These are phyloP conservation scores for Aspergillus sp. DNA, from an alignment of 2,329 filamentous ascomycete species.

Conservation along the genomic window DNA sequence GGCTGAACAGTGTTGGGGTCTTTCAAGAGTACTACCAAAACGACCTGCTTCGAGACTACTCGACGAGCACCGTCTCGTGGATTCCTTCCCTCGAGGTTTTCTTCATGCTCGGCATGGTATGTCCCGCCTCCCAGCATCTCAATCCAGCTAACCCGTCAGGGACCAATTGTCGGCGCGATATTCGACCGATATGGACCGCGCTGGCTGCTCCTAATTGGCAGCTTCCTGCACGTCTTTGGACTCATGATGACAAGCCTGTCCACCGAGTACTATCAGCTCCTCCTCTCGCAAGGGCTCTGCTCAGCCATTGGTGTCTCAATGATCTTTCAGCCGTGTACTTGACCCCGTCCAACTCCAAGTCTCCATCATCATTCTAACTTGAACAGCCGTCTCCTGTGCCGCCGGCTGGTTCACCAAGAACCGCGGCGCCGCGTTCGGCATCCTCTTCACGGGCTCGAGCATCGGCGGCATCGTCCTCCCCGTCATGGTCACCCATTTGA, in stretches of 20 bases:
- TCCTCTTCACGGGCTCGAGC: slow-evolving; percentile 57
- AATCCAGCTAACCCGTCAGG: neutral
- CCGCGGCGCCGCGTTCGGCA: slow-evolving; percentile 58
- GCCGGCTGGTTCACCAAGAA: slow-evolving; percentile 56
- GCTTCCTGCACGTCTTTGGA: slow-evolving; percentile 60
- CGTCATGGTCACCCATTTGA: slow-evolving; percentile 60
- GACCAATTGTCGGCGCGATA: slow-evolving; percentile 64
- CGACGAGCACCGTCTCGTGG: slow-evolving; percentile 19
- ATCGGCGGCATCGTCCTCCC: slow-evolving; percentile 62
- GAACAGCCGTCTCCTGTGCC: slow-evolving; percentile 17
- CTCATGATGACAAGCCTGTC: slow-evolving; percentile 63
- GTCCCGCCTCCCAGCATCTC: neutral
- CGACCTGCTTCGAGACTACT: slow-evolving; percentile 8
- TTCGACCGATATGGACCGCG: slow-evolving; percentile 68
- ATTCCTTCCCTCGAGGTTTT: slow-evolving; percentile 20
- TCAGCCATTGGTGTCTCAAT: slow-evolving; percentile 52
- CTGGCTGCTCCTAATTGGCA: slow-evolving; percentile 55
- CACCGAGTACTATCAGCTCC: slow-evolving; percentile 55
- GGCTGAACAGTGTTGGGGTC: slow-evolving; percentile 14
- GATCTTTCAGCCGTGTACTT: slow-evolving; percentile 49
- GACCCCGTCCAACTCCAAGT: neutral
- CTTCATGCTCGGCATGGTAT: slow-evolving; percentile 20
- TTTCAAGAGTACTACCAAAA: slow-evolving; percentile 22
- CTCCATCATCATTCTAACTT: neutral
- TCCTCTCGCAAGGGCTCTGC: slow-evolving; percentile 57